phyloP scores from a whole-genome alignment of 2,329 filamentous ascomycete genomes.

The Sporothrix humicola region DNA sequence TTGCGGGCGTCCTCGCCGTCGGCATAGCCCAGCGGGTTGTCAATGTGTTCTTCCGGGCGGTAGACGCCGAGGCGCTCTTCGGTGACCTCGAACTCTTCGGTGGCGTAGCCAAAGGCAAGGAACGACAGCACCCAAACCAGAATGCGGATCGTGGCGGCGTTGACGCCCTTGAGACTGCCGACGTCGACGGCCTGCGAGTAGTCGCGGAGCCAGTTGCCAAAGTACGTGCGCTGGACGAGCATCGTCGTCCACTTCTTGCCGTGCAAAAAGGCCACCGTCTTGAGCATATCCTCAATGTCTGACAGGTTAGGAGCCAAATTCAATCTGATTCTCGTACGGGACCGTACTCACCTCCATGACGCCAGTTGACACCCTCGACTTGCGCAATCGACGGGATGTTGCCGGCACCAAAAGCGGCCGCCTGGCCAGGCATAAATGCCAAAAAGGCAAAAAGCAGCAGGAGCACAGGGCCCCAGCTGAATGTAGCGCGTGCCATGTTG shows the following conservation, averaged over 20 bases:
- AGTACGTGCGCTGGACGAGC: slow-evolving; percentile 79
- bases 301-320: neutral
- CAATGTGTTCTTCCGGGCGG: slow-evolving; percentile 74
- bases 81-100: slow-evolving; percentile 83
- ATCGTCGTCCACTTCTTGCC: slow-evolving; percentile 86
- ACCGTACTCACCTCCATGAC: slow-evolving; percentile 62
- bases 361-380: slow-evolving; percentile 72
- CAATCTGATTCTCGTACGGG: no score
- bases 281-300: slow-evolving; percentile 83
- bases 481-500: slow-evolving; percentile 50
- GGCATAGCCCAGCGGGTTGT: slow-evolving; percentile 84
- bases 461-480: slow-evolving; percentile 58
- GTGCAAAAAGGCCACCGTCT: slow-evolving; percentile 75
- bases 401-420: slow-evolving; percentile 69
- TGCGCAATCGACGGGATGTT: slow-evolving; percentile 71
- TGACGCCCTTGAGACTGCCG: slow-evolving; percentile 77
- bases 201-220: slow-evolving; percentile 86
- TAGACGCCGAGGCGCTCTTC: slow-evolving; percentile 80
- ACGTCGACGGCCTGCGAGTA: slow-evolving; percentile 86
- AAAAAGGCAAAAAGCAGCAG: slow-evolving; percentile 60
- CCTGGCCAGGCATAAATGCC: slow-evolving; percentile 62
- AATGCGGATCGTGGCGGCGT: slow-evolving; percentile 77
- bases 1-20: slow-evolving; percentile 84
- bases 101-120: slow-evolving; percentile 83
- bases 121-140: slow-evolving; percentile 82